Percentiles rank a stretch among this genome's conserved stretches.
Evolutionary conservation across 1,284 basidiomycete species (phyloP).

Genomic region (Cystobasidium slooffiae): DNA sequence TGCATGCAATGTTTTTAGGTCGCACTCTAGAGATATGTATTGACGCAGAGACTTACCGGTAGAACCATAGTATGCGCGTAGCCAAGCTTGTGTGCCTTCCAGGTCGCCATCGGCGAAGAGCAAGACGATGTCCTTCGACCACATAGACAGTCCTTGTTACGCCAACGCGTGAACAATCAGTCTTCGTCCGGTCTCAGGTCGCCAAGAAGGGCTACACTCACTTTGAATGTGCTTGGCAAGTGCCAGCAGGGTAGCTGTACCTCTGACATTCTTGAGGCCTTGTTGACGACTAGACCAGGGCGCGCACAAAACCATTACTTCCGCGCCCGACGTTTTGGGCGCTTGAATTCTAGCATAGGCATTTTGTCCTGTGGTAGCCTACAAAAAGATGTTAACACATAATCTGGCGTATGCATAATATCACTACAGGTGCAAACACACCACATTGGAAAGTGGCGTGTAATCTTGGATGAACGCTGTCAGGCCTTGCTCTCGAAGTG

Average conservation of each 20-base stretch:
- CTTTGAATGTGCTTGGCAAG: conserved; percentile 82
- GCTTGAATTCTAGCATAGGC: conserved; percentile 80
- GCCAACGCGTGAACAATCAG: too few relatives aligned
- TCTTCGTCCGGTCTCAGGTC: too few relatives aligned
- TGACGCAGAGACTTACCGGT: conserved; percentile 62
- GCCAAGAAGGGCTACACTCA: conserved; percentile 56
- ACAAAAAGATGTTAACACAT: background rate
- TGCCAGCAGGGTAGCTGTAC: conserved; percentile 79
- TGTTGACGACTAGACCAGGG: conserved; percentile 78
- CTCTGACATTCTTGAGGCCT: conserved; percentile 76
- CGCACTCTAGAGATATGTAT: background rate
- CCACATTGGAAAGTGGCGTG: conserved; percentile 58
- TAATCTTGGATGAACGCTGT: conserved; percentile 71
- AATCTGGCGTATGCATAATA: background rate
- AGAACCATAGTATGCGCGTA: conserved; percentile 76
- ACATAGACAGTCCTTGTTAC: conserved; percentile 75
- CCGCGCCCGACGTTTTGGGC: conserved; percentile 83
- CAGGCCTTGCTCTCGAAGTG: conserved; percentile 73
- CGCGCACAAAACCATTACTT: conserved; percentile 86
- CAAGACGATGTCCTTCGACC: conserved; percentile 92
- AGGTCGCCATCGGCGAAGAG: conserved; percentile 86
- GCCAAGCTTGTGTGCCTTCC: conserved; percentile 90
- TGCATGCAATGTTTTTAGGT: background rate
- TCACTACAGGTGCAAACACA: conserved; percentile 38
- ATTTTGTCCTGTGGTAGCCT: conserved; percentile 61